phyloP scores from a whole-genome alignment of 345 rosid species.

The Geranium brycei region DNA sequence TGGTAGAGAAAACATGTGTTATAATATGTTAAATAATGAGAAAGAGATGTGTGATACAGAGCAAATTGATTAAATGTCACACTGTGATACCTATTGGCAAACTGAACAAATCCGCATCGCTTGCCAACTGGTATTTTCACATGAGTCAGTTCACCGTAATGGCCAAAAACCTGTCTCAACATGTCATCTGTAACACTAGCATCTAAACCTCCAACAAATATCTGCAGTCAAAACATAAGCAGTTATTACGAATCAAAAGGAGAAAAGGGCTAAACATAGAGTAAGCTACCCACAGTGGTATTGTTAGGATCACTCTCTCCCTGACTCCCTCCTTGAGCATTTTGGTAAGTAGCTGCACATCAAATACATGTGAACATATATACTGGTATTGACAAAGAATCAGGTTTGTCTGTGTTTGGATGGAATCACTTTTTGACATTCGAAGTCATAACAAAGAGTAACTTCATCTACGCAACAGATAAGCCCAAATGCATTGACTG shows the following conservation, averaged over 20 bases:
- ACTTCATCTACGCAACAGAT: too few species aligned
- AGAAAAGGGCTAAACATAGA: neutral
- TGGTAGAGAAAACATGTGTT: slow-evolving; percentile 10
- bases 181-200: slow-evolving; percentile 77
- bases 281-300: slow-evolving; percentile 72
- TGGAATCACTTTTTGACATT: too few species aligned
- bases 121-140: slow-evolving; percentile 92
- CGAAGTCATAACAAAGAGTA: too few species aligned
- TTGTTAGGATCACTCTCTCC: slow-evolving; percentile 92
- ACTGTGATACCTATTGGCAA: slow-evolving; percentile 49
- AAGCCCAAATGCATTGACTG: too few species aligned
- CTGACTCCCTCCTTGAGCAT: slow-evolving; percentile 39
- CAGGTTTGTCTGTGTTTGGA: too few species aligned
- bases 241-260: slow-evolving; percentile 12
- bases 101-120: slow-evolving; percentile 97
- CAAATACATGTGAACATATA: slow-evolving; percentile 20
- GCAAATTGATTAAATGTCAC: neutral
- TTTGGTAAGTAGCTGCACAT: slow-evolving; percentile 71
- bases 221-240: slow-evolving; percentile 28
- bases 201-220: slow-evolving; percentile 90
- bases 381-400: too few species aligned
- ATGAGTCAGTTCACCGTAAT: slow-evolving; percentile 79
- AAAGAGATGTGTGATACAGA: neutral
- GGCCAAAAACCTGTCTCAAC: slow-evolving; percentile 65
- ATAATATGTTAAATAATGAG: neutral